phyloP scores from a whole-genome alignment of 495 filamentous ascomycete genomes.

The Aspergillus biplanus region DNA sequence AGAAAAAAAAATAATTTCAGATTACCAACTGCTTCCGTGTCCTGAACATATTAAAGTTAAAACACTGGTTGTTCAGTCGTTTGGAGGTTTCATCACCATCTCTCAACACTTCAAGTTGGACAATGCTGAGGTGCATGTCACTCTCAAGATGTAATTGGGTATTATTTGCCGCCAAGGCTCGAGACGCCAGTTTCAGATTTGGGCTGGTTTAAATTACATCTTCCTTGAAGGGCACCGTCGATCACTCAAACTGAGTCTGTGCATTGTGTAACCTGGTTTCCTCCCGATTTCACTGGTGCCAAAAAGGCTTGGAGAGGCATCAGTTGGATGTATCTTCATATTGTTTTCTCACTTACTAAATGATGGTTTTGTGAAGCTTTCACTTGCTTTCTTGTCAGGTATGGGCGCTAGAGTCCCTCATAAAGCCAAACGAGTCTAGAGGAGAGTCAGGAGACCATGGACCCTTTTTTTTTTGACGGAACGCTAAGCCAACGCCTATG shows the following conservation, averaged over 20 bases:
- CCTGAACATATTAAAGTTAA: not conserved
- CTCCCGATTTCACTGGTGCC: not conserved
- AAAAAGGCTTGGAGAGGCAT: too few species aligned
- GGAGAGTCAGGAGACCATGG: not conserved
- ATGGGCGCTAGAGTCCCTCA: too few species aligned
- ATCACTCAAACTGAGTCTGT: constrained; percentile 23
- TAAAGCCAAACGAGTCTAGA: too few species aligned
- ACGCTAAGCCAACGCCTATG: not conserved
- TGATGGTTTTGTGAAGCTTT: too few species aligned
- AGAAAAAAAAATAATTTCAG: too few species aligned
- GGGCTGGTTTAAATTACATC: constrained; percentile 14
- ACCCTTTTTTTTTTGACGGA: not conserved
- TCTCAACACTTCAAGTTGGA: not conserved
- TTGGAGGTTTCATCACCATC: not conserved
- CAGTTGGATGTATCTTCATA: too few species aligned
- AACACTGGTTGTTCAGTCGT: not conserved
- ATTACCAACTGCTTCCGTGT: not conserved
- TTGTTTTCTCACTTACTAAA: too few species aligned
- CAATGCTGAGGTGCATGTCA: constrained; percentile 5
- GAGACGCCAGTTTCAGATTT: constrained; percentile 26
- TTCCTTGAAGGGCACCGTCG: constrained; percentile 12
- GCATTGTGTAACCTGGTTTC: constrained; percentile 6
- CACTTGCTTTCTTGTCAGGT: too few species aligned
- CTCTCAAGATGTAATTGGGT: constrained; percentile 20
- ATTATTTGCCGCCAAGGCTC: constrained; percentile 24